Conservation (phyloP, 2,329 filamentous ascomycete genomes). For the Fusarium guadeloupense region DNA sequence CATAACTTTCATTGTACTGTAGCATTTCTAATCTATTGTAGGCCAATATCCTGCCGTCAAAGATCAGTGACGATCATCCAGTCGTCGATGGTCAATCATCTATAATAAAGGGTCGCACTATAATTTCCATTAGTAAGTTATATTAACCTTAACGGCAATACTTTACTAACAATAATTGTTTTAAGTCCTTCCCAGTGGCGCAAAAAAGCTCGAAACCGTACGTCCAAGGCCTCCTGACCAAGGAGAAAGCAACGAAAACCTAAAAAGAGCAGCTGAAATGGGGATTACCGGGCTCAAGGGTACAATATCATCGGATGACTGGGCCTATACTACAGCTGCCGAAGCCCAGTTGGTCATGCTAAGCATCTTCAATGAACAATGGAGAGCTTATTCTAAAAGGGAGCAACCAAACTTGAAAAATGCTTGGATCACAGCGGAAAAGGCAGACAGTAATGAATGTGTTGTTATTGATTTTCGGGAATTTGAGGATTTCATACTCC, state of each 20-base stretch:
- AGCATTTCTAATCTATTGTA: background rate
- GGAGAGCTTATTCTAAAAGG: rapidly evolving
- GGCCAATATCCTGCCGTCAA: background rate
- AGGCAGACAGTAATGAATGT: background rate
- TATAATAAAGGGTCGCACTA: background rate
- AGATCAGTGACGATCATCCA: background rate
- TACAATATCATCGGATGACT: background rate
- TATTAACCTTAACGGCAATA: background rate
- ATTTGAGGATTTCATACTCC: background rate
- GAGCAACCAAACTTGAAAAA: background rate
- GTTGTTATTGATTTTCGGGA: background rate
- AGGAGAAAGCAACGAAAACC: rapidly evolving
- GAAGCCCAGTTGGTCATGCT: background rate
- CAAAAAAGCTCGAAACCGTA: background rate
- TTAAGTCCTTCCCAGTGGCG: background rate
- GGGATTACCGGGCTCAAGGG: background rate
- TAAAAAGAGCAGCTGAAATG: background rate
- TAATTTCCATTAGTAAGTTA: background rate
- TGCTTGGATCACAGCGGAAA: background rate
- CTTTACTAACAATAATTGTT: background rate
- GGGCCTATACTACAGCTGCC: background rate
- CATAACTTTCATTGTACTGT: background rate
- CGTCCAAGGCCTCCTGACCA: rapidly evolving
- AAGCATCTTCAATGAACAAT: background rate
- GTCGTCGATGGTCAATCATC: background rate